Percentiles rank a stretch among this genome's conserved stretches.
phyloP scores from a whole-genome alignment of 192 early-diverging fungal species.

The Umbelopsis isabellina region DNA sequence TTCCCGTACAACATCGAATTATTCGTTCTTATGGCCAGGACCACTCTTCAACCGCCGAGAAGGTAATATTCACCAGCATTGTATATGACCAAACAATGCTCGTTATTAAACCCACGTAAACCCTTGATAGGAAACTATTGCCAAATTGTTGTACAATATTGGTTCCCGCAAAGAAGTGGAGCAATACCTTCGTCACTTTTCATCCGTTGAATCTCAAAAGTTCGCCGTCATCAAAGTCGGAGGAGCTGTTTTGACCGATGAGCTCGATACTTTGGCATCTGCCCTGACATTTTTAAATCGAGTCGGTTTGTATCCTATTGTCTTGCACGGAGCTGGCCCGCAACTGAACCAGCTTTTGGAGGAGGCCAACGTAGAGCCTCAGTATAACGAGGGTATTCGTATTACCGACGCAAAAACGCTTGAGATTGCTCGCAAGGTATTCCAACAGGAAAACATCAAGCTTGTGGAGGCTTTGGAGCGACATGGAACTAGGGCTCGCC shows the following conservation, averaged over 20 bases:
- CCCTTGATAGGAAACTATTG: slow-evolving; percentile 74
- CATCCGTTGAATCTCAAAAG: slow-evolving; percentile 97
- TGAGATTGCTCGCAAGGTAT: slow-evolving; percentile 93
- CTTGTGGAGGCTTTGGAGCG: slow-evolving; percentile 96
- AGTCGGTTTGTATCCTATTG: slow-evolving; percentile 97
- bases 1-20: not conserved
- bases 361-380: slow-evolving; percentile 92
- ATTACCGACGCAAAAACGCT: slow-evolving; percentile 94
- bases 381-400: slow-evolving; percentile 96
- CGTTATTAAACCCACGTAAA: not conserved
- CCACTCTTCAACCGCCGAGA: slow-evolving; percentile 11
- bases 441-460: slow-evolving; percentile 94
- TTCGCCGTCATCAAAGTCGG: slow-evolving; percentile 99
- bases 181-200: slow-evolving; percentile 96
- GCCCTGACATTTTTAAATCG: slow-evolving; percentile 96
- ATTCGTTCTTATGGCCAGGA: slow-evolving; percentile 14
- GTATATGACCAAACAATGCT: too few relatives aligned
- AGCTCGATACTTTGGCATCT: slow-evolving; percentile 91
- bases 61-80: not conserved
- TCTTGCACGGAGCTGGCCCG: slow-evolving; percentile 97
- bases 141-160: slow-evolving; percentile 95
- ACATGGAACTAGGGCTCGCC: slow-evolving; percentile 93
- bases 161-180: slow-evolving; percentile 99
- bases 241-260: slow-evolving; percentile 94
- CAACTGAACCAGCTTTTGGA: slow-evolving; percentile 92